Evolutionary conservation across 257 asterid species (phyloP), one percentile per base, ranked within the genome.

Genomic region (Datura wrightii): DNA sequence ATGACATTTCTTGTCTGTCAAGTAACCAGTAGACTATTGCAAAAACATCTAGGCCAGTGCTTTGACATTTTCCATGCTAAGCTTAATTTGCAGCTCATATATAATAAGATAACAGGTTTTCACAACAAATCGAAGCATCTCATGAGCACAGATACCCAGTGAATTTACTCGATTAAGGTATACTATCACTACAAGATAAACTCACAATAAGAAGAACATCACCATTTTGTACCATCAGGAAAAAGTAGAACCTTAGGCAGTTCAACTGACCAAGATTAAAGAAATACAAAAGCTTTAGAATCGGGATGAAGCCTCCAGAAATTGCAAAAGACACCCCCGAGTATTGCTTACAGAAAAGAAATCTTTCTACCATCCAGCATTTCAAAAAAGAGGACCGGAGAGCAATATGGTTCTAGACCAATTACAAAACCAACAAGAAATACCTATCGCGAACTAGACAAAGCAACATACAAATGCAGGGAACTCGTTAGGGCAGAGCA

Each of bases 1-100:
- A 76, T 46, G 59, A 31, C 15, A 76, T 50, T 60, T 76, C 82
- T 76, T 14, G 82, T 50, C 82, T 31, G 15, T 76, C 82, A 50
- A 76, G 41, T 46, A 76, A 76, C 62, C 44, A 76, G 58, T 76
- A 50, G 39, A 48, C 60, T 76, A 13, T 8, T 50, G 81, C 46
- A 76, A 50, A 76, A 44, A 37, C 76, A 76, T 39, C 39, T 24
- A 48, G 60, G 14, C 81, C 42, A 76, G 62, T 8, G 60, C 81
- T 76, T 50, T 48, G 44, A 76, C 81, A 74, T 24, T 48, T 48
- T 24, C 31, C 62, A 24, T 46, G 44, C 37, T 24, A 15, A 48
- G 24, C n/a, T 76, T 6, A 50, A 48, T 13, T 48, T 76, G 44
- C 44, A 24, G 19, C 59, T 48, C 44, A 76, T 76, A 3, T 6